These are phyloP conservation scores for Linum usitatissimum DNA, from an alignment of 345 rosid genomes.

Conservation along the genomic window DNA sequence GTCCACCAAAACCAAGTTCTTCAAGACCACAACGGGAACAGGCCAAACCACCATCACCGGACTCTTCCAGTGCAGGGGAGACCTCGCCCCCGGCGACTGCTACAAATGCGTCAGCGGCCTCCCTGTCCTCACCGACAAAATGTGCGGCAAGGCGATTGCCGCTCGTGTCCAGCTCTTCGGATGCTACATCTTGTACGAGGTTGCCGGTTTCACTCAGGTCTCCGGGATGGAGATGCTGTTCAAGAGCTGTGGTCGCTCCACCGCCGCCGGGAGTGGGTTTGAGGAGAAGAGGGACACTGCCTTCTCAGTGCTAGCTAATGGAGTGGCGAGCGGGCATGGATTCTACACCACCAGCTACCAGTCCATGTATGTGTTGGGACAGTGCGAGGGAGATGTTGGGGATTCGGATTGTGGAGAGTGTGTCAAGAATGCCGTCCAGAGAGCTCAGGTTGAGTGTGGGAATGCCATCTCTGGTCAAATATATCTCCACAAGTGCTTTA, in stretches of 20 bases:
- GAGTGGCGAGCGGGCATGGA: conserved; percentile 62
- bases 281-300: conserved; percentile 84
- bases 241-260: conserved; percentile 69
- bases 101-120: conserved; percentile 85
- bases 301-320: conserved; percentile 52
- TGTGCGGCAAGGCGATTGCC: conserved; percentile 69
- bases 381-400: conserved; percentile 92
- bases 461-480: conserved; percentile 69
- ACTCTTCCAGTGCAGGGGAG: conserved; percentile 92
- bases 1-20: conserved; percentile 73
- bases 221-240: conserved; percentile 85
- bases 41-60: conserved; percentile 72
- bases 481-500: conserved; percentile 78
- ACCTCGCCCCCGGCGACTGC: conserved; percentile 61
- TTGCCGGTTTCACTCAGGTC: conserved; percentile 68
- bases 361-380: conserved; percentile 62
- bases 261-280: conserved; percentile 59
- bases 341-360: conserved; percentile 61
- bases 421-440: conserved; percentile 61
- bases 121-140: conserved; percentile 59
- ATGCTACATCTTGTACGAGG: conserved; percentile 79
- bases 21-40: conserved; percentile 66
- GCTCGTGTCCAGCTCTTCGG: conserved; percentile 78
- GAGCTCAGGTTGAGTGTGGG: conserved; percentile 93
- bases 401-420: conserved; percentile 88